phyloP scores from a whole-genome alignment of 257 asterid genomes.

The Solanum bulbocastanum region DNA sequence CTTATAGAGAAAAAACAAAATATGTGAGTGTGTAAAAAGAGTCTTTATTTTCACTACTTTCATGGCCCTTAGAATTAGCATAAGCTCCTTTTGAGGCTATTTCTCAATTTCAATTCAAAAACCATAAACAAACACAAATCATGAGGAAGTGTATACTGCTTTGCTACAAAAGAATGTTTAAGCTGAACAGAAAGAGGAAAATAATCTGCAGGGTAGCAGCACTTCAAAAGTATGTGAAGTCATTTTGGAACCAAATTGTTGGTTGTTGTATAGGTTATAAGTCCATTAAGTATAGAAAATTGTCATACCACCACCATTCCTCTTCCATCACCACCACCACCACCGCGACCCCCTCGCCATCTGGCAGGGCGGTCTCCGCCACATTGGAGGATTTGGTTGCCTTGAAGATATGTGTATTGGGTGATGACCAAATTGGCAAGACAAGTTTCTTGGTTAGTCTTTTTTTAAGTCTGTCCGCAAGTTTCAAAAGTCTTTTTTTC shows the following conservation, averaged over 20 bases:
- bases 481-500: neutral
- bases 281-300: conserved; percentile 32
- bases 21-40: neutral
- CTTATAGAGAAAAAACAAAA: neutral
- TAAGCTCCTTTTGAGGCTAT: neutral
- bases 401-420: conserved; percentile 51
- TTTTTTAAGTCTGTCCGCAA: neutral
- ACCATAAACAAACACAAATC: neutral
- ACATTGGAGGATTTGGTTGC: conserved; percentile 44
- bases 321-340: neutral
- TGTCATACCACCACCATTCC: conserved; percentile 7
- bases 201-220: conserved; percentile 40
- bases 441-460: conserved; percentile 47
- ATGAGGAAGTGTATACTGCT: neutral
- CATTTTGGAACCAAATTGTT: conserved; percentile 37
- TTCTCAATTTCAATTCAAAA: neutral
- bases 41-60: neutral
- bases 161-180: conserved; percentile 8
- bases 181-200: conserved; percentile 22
- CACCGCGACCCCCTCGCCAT: neutral
- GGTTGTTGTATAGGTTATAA: conserved; percentile 47
- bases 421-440: conserved; percentile 57
- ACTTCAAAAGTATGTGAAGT: conserved; percentile 31
- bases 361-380: neutral
- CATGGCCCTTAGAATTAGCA: neutral